Base-by-base conservation (phyloP, 2,329 filamentous ascomycete genomes). In the Lasiodiplodia sp. region DNA sequence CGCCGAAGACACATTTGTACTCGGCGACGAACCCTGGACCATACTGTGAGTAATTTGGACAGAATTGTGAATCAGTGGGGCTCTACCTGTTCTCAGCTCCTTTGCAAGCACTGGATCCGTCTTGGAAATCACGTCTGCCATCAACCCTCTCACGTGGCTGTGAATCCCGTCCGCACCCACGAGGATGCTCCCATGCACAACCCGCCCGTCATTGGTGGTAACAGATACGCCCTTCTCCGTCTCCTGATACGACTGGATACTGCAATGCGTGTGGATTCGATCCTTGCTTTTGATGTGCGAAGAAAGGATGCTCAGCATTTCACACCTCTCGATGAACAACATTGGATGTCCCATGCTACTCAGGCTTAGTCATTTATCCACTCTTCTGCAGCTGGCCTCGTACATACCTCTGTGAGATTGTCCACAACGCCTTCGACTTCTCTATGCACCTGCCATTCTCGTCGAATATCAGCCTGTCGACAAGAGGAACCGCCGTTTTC, bases 241-340 rank as follows among this genome's bases (percentile, higher is more conserved):
- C 31, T 53, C 37, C 3, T 60, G 4, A 5, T 60, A 60, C 4
- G 56, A 60, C 37, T 47, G 5, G 3, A 60, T 10, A 4, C 10
- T 18, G 1, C 37, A 44, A n/a, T 28, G 68, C n/a, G 71, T 68
- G 12, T 68, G 71, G 11, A 76, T 62, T 8, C 53, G 69, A 3
- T 69, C 71, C 53, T 74, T 71, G 28, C 74, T 67, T 31, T 70
- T 70, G 1, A 76, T 34, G 5, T 71, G 67, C 3, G 71, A 70
- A 65, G 72, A 73, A 3, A 60, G 23, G 12, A 60, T 44, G 7
- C 56, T 14, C 14, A 60, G 37, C 5, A 14, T 14, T 16, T 60
- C 56, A 21, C 56, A 47, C 11, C 56, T 16, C 8, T 60, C 56
- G 11, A 60, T 44, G 56, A 60, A 60, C 10, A 58, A 18, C n/a